Evolutionary conservation across 202 grass and related monocot genomes (phyloP).

Genomic region (Dendrocalamus latiflorus): DNA sequence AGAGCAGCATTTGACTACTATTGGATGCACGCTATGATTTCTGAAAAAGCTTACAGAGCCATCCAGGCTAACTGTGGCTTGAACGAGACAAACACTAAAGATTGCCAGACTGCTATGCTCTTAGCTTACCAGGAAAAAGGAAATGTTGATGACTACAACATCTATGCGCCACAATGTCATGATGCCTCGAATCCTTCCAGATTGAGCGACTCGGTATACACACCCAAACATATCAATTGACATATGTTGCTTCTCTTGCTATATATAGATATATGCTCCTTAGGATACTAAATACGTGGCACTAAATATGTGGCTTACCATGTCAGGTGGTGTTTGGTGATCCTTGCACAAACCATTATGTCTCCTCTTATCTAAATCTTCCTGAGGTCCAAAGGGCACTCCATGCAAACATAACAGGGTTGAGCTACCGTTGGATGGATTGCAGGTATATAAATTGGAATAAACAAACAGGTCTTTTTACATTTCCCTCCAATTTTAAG

Average conservation of each 20-base stretch:
- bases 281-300: constrained; percentile 12
- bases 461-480: constrained; percentile 5
- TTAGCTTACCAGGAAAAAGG: constrained; percentile 45
- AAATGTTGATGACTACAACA: constrained; percentile 49
- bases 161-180: constrained; percentile 53
- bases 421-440: constrained; percentile 46
- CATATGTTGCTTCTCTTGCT: constrained; percentile 4
- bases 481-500: constrained; percentile 28
- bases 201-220: constrained; percentile 43
- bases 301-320: constrained; percentile 16
- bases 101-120: constrained; percentile 38
- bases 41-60: constrained; percentile 36
- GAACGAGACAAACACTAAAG: constrained; percentile 36
- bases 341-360: constrained; percentile 54
- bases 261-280: neutral
- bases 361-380: constrained; percentile 53
- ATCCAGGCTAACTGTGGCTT: constrained; percentile 47
- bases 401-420: constrained; percentile 50
- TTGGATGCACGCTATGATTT: constrained; percentile 66
- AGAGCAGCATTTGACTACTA: constrained; percentile 54
- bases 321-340: constrained; percentile 42
- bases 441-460: constrained; percentile 50
- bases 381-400: constrained; percentile 64
- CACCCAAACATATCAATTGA: constrained; percentile 1
- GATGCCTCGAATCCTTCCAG: constrained; percentile 37